Percentiles rank a stretch among this genome's conserved stretches.
Conservation (phyloP, 2,329 filamentous ascomycete species). For the Cylindrodendrum hubeiense region DNA sequence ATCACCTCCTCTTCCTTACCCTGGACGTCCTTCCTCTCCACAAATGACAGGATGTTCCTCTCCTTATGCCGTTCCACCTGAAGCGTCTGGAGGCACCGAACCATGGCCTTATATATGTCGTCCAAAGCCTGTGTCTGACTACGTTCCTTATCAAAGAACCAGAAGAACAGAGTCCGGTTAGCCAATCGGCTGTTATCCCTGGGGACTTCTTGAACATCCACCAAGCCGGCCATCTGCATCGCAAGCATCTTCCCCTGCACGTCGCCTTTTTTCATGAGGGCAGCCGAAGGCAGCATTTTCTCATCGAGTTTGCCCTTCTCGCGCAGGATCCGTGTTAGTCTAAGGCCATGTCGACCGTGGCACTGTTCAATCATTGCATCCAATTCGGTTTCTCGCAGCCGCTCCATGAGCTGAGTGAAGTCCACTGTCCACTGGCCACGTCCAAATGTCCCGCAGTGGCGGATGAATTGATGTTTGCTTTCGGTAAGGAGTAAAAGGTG, state of each 20-base stretch:
- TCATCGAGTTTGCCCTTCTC: conserved; percentile 96
- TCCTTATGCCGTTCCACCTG: conserved; percentile 80
- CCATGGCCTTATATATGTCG: conserved; percentile 90
- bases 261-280: conserved; percentile 86
- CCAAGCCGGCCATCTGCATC: conserved; percentile 87
- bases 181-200: conserved; percentile 86
- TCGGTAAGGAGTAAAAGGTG: conserved; percentile 81
- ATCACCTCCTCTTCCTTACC: conserved; percentile 87
- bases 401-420: conserved; percentile 78
- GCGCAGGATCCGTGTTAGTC: conserved; percentile 86
- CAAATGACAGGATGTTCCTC: conserved; percentile 80
- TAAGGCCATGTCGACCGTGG: conserved; percentile 81
- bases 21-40: conserved; percentile 87
- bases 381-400: conserved; percentile 81
- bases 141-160: conserved; percentile 87
- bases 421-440: conserved; percentile 86
- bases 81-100: conserved; percentile 84
- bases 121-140: conserved; percentile 79
- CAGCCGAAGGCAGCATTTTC: conserved; percentile 83
- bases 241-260: conserved; percentile 86
- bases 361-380: conserved; percentile 84
- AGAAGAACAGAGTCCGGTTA: conserved; percentile 88
- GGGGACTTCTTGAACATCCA: conserved; percentile 94
- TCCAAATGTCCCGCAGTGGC: conserved; percentile 72
- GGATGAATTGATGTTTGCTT: conserved; percentile 76